Conservation (phyloP, 192 early-diverging fungal species). For the Ambispora gerdemannii region DNA sequence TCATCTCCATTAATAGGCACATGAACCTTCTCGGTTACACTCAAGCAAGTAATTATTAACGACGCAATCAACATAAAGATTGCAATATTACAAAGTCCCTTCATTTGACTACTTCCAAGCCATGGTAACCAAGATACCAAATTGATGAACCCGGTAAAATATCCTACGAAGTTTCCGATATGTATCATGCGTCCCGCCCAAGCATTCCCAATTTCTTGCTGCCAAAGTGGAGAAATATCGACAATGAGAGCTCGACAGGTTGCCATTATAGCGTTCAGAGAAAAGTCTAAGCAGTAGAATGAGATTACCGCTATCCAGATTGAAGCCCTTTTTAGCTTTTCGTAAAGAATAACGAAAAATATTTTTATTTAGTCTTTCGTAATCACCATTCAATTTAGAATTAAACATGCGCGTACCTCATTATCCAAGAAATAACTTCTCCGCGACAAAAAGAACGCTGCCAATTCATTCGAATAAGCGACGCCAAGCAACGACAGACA, state of each 20-base stretch:
- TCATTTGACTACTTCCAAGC: not conserved
- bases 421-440: not conserved
- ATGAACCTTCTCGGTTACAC: constrained; percentile 49
- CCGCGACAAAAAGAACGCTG: constrained; percentile 19
- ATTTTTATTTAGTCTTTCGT: not conserved
- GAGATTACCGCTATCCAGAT: constrained; percentile 71
- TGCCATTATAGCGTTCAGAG: constrained; percentile 86
- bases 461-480: constrained; percentile 73
- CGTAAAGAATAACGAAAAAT: not conserved
- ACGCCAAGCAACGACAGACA: constrained; percentile 66
- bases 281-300: constrained; percentile 93
- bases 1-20: constrained; percentile 34
- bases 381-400: not conserved
- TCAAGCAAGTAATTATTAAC: constrained; percentile 66
- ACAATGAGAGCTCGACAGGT: constrained; percentile 80
- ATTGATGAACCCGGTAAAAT: constrained; percentile 67
- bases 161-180: constrained; percentile 79
- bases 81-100: constrained; percentile 60
- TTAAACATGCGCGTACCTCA: constrained; percentile 3
- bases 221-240: constrained; percentile 72
- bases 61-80: constrained; percentile 54
- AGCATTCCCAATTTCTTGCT: constrained; percentile 79
- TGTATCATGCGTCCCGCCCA: constrained; percentile 87
- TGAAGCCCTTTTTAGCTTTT: constrained; percentile 42
- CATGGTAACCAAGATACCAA: not conserved